phyloP scores from a whole-genome alignment of 306 rosid species.

The Oemleria cerasiformis region DNA sequence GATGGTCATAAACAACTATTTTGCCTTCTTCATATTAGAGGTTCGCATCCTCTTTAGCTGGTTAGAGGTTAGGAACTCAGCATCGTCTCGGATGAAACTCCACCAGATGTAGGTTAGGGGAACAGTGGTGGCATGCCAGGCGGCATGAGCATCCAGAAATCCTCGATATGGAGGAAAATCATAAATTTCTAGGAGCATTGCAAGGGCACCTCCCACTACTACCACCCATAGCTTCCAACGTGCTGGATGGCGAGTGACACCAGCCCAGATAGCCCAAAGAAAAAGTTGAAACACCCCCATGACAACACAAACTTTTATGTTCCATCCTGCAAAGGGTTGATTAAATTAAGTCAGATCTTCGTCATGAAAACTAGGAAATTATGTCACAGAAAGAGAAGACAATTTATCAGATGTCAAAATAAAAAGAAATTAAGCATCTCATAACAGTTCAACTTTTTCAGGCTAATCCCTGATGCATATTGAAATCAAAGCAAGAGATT shows the following conservation, averaged over 20 bases:
- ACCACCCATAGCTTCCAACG: slow-evolving; percentile 62
- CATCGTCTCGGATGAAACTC: slow-evolving; percentile 80
- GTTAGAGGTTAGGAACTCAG: slow-evolving; percentile 40
- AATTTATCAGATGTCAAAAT: background rate
- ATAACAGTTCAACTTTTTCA: background rate
- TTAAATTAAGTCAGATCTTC: background rate
- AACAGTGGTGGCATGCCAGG: slow-evolving; percentile 70
- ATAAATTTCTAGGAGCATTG: slow-evolving; percentile 54
- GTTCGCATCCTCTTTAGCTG: slow-evolving; percentile 6
- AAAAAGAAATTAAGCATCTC: background rate
- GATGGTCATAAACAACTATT: slow-evolving; percentile 33
- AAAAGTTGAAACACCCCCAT: slow-evolving; percentile 60
- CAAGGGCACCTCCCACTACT: slow-evolving; percentile 53
- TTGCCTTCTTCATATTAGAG: slow-evolving; percentile 45
- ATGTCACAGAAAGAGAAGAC: background rate
- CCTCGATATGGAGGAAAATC: slow-evolving; percentile 75
- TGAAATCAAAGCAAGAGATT: slow-evolving; percentile 8
- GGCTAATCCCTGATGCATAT: slow-evolving; percentile 6
- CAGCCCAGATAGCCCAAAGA: slow-evolving; percentile 68
- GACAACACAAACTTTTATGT: slow-evolving; percentile 66
- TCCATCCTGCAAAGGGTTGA: slow-evolving; percentile 57
- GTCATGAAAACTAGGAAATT: background rate
- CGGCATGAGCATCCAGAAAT: slow-evolving; percentile 62
- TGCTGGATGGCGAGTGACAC: slow-evolving; percentile 52
- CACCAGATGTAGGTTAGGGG: slow-evolving; percentile 78